These are phyloP conservation scores for Helicostylum pulchrum DNA, from an alignment of 192 early-diverging fungal species.

Conservation along the genomic window DNA sequence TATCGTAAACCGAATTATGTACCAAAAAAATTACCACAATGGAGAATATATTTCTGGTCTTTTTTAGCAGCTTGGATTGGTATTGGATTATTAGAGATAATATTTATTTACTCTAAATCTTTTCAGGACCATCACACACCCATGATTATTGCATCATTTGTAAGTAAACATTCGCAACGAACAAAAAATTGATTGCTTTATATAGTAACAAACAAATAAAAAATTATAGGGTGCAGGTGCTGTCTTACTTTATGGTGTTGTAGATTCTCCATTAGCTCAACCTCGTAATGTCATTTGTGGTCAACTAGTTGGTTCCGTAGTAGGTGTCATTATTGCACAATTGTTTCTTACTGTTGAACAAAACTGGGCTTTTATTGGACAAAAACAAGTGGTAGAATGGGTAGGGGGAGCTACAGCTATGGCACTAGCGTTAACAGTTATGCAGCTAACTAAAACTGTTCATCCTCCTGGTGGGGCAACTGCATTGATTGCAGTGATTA, in stretches of 20 bases:
- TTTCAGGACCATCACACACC: constrained; percentile 19
- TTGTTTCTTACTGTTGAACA: constrained; percentile 35
- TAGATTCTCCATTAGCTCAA: constrained; percentile 59
- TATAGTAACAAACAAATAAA: too few relatives aligned
- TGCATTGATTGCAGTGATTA: constrained; percentile 47
- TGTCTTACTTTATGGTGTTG: constrained; percentile 58
- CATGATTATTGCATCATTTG: constrained; percentile 32
- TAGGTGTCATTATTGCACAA: constrained; percentile 41
- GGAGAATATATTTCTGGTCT: constrained; percentile 30
- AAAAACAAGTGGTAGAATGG: constrained; percentile 42
- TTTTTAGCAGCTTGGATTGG: constrained; percentile 30
- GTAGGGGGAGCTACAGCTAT: constrained; percentile 49
- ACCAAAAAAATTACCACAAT: constrained; percentile 6
- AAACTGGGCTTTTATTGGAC: constrained; percentile 23
- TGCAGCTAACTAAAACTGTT: constrained; percentile 52
- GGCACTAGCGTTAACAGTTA: constrained; percentile 41
- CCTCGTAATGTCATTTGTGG: constrained; percentile 49
- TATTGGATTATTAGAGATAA: constrained; percentile 22
- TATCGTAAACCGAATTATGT: constrained; percentile 10
- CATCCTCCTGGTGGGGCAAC: constrained; percentile 57
- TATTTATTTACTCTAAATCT: constrained; percentile 14
- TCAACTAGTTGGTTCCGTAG: constrained; percentile 43
- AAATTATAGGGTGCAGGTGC: constrained; percentile 53
- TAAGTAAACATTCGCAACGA: constrained; percentile 3
- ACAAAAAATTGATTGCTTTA: not conserved